These are phyloP conservation scores for Coemansia sp. DNA, from an alignment of 192 early-diverging fungal species.

Conservation along the genomic window DNA sequence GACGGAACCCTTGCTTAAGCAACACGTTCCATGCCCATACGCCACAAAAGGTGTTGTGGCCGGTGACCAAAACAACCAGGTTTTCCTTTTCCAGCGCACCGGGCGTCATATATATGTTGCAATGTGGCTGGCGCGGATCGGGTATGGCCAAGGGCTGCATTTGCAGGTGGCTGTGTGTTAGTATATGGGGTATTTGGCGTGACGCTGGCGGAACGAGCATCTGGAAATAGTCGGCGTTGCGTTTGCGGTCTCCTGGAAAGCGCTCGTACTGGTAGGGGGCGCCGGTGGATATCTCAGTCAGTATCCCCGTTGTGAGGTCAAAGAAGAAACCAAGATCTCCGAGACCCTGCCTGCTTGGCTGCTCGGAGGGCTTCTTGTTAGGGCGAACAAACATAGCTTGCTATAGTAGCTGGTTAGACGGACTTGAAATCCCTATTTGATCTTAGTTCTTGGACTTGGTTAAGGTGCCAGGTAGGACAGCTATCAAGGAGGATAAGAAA, in stretches of 20 bases:
- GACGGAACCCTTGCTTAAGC: conserved; percentile 20
- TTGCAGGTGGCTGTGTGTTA: conserved; percentile 11
- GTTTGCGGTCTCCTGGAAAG: conserved; percentile 6
- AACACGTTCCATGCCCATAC: conserved; percentile 45
- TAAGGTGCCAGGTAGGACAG: too few relatives aligned
- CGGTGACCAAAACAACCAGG: conserved; percentile 35
- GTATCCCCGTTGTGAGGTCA: conserved; percentile 17
- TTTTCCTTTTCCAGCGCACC: conserved; percentile 18
- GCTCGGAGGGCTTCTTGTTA: conserved; percentile 13
- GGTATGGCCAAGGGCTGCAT: conserved; percentile 44
- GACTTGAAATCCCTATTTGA: neutral
- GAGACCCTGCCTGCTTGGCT: conserved; percentile 12
- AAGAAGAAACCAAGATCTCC: conserved; percentile 34
- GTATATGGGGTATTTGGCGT: conserved; percentile 16
- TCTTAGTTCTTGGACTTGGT: too few relatives aligned
- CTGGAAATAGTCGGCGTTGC: conserved; percentile 18
- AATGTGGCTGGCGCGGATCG: conserved; percentile 16
- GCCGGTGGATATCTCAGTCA: conserved; percentile 13
- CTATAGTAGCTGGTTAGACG: neutral
- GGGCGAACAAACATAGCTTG: conserved; percentile 42
- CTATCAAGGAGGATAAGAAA: too few relatives aligned
- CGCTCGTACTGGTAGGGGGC: conserved; percentile 9
- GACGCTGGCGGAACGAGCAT: conserved; percentile 16
- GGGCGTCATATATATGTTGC: conserved; percentile 31
- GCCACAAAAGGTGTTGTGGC: conserved; percentile 20